Evolutionary conservation across 2,329 filamentous ascomycete genomes (phyloP).

Genomic region (Neofusicoccum cordaticola): DNA sequence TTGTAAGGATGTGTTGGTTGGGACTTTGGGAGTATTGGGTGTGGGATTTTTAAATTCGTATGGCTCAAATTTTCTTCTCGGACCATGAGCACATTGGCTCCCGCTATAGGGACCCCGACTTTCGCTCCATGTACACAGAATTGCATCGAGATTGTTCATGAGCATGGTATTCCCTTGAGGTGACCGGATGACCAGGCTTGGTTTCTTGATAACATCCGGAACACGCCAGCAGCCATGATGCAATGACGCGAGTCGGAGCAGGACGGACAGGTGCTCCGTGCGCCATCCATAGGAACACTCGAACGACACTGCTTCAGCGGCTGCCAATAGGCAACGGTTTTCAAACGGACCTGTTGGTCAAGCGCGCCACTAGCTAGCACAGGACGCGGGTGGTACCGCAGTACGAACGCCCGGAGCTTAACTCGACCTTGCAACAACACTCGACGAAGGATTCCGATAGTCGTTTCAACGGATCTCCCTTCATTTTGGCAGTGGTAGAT

Average conservation of each 20-base stretch:
- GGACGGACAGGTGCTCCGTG: no score
- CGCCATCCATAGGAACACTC: no score
- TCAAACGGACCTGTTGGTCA: neutral
- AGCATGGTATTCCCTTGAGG: no score
- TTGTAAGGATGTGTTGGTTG: neutral
- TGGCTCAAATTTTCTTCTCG: neutral
- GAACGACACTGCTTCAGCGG: no score
- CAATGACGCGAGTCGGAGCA: no score
- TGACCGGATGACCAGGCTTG: no score
- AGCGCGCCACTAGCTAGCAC: neutral
- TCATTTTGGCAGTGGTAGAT: neutral
- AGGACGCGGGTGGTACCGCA: no score
- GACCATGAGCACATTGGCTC: neutral
- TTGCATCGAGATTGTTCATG: neutral
- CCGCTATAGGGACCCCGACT: neutral
- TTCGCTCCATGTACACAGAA: neutral
- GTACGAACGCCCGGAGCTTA: neutral
- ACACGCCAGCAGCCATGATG: no score
- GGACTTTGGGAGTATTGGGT: neutral
- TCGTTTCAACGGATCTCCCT: neutral
- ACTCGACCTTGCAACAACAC: neutral
- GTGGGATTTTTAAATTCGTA: neutral
- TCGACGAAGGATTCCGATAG: neutral
- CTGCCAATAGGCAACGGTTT: no score
- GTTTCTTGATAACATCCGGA: no score